Percentiles rank a stretch among this genome's conserved stretches.
phyloP scores from a whole-genome alignment of 306 rosid species.

The Alnus rubra region DNA sequence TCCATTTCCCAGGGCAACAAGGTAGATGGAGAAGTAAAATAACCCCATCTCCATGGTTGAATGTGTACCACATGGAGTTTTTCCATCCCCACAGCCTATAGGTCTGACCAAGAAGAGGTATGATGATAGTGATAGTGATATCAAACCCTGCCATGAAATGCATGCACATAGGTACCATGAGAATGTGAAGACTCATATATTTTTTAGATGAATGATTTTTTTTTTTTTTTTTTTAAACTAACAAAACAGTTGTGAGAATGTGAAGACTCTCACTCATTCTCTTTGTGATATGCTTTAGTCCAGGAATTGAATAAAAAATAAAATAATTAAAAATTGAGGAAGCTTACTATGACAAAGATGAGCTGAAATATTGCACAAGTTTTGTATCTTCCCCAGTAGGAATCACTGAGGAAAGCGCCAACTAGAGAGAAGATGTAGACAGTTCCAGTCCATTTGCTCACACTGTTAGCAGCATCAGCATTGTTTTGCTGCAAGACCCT shows the following conservation, averaged over 20 bases:
- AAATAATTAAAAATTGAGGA: not conserved
- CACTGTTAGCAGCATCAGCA: conserved; percentile 61
- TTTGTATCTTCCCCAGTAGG: conserved; percentile 62
- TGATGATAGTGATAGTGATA: conserved; percentile 69
- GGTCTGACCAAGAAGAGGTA: conserved; percentile 80
- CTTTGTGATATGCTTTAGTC: not conserved
- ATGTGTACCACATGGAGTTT: conserved; percentile 60
- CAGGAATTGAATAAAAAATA: not conserved
- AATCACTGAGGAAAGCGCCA: conserved; percentile 61
- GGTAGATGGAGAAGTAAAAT: conserved; percentile 90
- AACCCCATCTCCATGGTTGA: conserved; percentile 60
- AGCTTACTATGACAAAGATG: conserved; percentile 84
- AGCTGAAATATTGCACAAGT: conserved; percentile 52
- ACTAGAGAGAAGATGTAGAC: conserved; percentile 57
- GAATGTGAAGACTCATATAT: not conserved
- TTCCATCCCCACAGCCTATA: conserved; percentile 73
- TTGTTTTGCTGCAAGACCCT: conserved; percentile 47
- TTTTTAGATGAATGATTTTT: no score
- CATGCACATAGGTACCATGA: conserved; percentile 8
- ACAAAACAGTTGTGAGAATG: not conserved
- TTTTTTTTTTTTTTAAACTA: no score
- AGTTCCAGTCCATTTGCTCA: conserved; percentile 56
- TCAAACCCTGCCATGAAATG: conserved; percentile 62
- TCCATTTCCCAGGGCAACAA: conserved; percentile 88
- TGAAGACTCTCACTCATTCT: not conserved